A percentile compares a stretch with the other conserved stretches of the same genome.
These are phyloP conservation scores for Suillus americanus DNA, from an alignment of 768 basidiomycete species.

Conservation along the genomic window DNA sequence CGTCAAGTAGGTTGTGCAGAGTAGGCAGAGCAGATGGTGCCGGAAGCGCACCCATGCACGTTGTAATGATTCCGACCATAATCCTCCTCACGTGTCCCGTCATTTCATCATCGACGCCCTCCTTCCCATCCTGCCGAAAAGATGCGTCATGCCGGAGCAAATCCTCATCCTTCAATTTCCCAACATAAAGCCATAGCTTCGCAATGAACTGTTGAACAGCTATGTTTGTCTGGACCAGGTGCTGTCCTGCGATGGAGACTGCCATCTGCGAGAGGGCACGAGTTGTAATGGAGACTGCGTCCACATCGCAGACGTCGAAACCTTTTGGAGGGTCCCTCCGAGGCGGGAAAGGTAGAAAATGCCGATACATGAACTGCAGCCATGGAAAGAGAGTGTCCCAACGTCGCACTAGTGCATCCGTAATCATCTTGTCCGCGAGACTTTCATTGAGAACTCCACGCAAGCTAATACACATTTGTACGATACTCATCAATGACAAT, in stretches of 20 bases:
- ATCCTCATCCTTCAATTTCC: conserved; percentile 1
- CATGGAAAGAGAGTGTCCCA: conserved; percentile 3
- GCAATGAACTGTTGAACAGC: neutral
- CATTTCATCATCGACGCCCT: neutral
- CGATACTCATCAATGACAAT: neutral
- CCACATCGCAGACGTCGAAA: neutral
- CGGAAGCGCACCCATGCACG: neutral
- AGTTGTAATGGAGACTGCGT: neutral
- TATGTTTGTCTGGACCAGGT: neutral
- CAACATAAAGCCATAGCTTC: neutral
- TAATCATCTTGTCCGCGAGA: neutral
- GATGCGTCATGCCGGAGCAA: neutral
- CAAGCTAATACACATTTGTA: neutral
- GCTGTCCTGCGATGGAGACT: neutral
- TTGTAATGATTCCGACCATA: neutral
- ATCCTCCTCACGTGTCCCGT: neutral
- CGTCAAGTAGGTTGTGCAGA: neutral
- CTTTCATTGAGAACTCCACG: neutral
- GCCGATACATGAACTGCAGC: conserved; percentile 2
- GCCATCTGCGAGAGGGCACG: neutral
- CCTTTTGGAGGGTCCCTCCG: neutral
- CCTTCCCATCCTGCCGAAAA: neutral
- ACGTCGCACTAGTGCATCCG: conserved; percentile 1
- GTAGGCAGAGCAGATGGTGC: neutral
- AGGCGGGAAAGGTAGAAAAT: conserved; percentile 1